Evolutionary conservation across 148 eudicot species (phyloP).

Genomic region (Pharnaceum exiguum): DNA sequence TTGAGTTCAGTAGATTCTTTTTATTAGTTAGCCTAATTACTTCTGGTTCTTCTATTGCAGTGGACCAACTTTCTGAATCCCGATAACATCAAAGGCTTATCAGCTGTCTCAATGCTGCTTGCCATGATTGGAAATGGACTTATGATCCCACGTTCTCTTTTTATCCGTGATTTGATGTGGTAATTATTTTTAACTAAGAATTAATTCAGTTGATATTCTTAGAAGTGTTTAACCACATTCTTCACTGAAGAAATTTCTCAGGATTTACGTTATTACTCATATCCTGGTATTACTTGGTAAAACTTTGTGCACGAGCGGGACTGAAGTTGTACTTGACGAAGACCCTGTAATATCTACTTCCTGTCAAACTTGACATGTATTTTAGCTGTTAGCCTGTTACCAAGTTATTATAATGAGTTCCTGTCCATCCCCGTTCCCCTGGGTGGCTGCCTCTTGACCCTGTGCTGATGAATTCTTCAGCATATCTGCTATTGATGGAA

Average conservation of each 20-base stretch:
- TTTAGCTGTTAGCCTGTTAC: no score
- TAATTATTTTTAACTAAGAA: slow-evolving; percentile 27
- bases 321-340: no score
- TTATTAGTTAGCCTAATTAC: slow-evolving; percentile 10
- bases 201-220: background rate
- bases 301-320: no score
- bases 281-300: no score
- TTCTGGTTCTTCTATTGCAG: slow-evolving; percentile 36
- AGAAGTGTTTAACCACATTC: background rate
- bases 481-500: no score
- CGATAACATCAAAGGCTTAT: slow-evolving; percentile 89
- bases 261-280: no score
- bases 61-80: slow-evolving; percentile 94
- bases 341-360: no score
- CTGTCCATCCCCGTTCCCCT: no score
- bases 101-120: slow-evolving; percentile 84
- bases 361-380: no score
- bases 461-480: no score
- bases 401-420: no score
- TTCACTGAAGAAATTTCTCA: background rate
- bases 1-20: background rate
- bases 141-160: slow-evolving; percentile 92
- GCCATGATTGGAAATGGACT: slow-evolving; percentile 96
- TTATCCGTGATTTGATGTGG: slow-evolving; percentile 94
- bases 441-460: no score